Evolutionary conservation across 441 rosid genomes (phyloP), one percentile per base, ranked within the genome.

Genomic region (Gossypium laxum): DNA sequence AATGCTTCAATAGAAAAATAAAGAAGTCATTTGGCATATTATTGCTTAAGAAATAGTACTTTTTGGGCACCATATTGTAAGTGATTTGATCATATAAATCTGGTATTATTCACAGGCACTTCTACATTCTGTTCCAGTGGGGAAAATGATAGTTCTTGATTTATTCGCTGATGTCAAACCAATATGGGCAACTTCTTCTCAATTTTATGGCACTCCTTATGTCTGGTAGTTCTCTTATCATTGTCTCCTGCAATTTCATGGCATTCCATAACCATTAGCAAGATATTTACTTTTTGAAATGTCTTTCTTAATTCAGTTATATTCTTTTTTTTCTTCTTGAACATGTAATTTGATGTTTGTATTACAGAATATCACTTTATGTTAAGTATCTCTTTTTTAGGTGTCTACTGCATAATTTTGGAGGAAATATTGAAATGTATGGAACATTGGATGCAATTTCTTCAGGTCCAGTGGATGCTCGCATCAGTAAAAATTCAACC

Each of bases 401-500:
- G 98, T 94, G 99, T 75, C 75, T 94, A 87, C 77, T 94, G 83
- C 98, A 91, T 79, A 94, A 94, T 75, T 92, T 92, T 85, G 98
- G 98, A 28, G 97, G 97, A 76, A 94, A 94, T 77, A 85, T 94
- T 76, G 98, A 94, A 85, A 92, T 88, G 91, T 94, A 92, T 63
- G 99, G 98, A 72, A 41, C 71, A 73, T 77, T 94, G 77, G 99
- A 94, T 74, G 62, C 97, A 71, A 79, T 94, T 77, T 80, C 98
- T 79, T 85, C 89, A 18, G 97, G 98, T 78, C 98, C 99, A 0
- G 75, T 92, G 69, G 96, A 89, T 76, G 98, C 98, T 72, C 92
- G 76, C 69, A 68, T 62, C 73, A 90, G 97, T 76, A 59, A 86
- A 74, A 92, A 89, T 76, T 92, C 97, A 77, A 90, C 91, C 66